These are phyloP conservation scores for Camelina neglecta DNA, from an alignment of 345 rosid species.

Conservation along the genomic window DNA sequence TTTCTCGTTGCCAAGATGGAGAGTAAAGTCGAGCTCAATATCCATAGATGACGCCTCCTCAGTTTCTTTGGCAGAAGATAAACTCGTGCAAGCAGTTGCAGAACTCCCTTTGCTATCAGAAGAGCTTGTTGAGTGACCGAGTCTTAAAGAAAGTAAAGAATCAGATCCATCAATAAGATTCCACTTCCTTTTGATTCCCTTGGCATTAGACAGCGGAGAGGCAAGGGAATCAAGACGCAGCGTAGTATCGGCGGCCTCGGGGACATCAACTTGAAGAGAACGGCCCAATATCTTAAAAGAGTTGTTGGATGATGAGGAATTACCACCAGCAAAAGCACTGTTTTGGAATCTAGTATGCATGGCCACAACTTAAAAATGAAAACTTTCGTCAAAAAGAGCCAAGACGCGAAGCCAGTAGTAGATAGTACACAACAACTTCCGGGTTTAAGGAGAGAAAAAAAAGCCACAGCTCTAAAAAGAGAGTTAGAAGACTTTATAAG, in stretches of 20 bases:
- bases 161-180: slow-evolving; percentile 61
- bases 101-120: slow-evolving; percentile 94
- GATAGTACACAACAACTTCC: slow-evolving; percentile 64
- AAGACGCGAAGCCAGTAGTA: slow-evolving; percentile 38
- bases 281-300: slow-evolving; percentile 60
- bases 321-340: slow-evolving; percentile 56
- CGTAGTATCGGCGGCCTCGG: slow-evolving; percentile 60
- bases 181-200: slow-evolving; percentile 83
- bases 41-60: slow-evolving; percentile 89
- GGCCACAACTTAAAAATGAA: slow-evolving; percentile 37
- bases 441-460: slow-evolving; percentile 44
- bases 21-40: slow-evolving; percentile 77
- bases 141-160: slow-evolving; percentile 72
- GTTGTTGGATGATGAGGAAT: slow-evolving; percentile 49
- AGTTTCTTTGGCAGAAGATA: slow-evolving; percentile 83
- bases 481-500: slow-evolving; percentile 53
- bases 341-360: slow-evolving; percentile 67
- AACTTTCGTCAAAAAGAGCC: slow-evolving; percentile 45
- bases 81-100: slow-evolving; percentile 68
- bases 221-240: slow-evolving; percentile 79
- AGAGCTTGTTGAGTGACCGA: slow-evolving; percentile 76
- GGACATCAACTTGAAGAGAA: slow-evolving; percentile 52
- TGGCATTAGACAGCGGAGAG: slow-evolving; percentile 50
- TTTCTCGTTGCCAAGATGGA: slow-evolving; percentile 82
- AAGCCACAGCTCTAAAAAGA: slow-evolving; percentile 55